A percentile compares a stretch with the other conserved stretches of the same genome.
These are phyloP conservation scores for Pseudocercospora musae DNA, from an alignment of 2,329 filamentous ascomycete genomes.

Conservation along the genomic window DNA sequence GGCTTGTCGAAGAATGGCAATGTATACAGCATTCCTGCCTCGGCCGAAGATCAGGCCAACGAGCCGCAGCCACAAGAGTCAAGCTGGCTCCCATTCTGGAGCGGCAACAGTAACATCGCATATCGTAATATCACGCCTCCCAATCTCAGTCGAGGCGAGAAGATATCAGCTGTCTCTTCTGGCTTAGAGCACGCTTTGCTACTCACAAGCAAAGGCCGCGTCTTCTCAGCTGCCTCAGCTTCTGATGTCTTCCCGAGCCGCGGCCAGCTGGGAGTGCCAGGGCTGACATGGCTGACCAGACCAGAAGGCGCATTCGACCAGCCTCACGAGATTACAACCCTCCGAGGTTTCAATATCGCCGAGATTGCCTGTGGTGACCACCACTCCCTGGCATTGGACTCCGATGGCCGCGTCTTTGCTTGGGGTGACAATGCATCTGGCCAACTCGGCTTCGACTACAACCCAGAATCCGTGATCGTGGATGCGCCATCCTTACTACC, in stretches of 20 bases:
- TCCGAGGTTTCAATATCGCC: constrained; percentile 67
- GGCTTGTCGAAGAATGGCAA: constrained; percentile 70
- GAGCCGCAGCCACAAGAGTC: constrained; percentile 63
- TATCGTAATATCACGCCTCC: constrained; percentile 70
- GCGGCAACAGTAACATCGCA: constrained; percentile 55
- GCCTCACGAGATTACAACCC: constrained; percentile 71
- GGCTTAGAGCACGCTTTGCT: constrained; percentile 85
- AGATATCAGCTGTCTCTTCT: constrained; percentile 67
- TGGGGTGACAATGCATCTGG: constrained; percentile 91
- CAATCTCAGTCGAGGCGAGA: constrained; percentile 66
- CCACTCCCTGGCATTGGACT: constrained; percentile 77
- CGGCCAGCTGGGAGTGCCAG: constrained; percentile 84
- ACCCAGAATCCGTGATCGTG: constrained; percentile 57
- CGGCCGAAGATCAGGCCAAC: constrained; percentile 65
- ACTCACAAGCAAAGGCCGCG: constrained; percentile 76
- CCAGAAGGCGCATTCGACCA: constrained; percentile 76
- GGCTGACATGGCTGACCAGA: constrained; percentile 73
- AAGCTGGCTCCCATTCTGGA: constrained; percentile 75
- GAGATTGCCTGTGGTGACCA: constrained; percentile 81
- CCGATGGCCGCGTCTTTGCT: constrained; percentile 71
- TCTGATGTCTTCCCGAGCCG: constrained; percentile 72
- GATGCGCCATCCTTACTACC: constrained; percentile 70
- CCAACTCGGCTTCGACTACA: constrained; percentile 81
- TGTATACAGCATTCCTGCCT: constrained; percentile 81
- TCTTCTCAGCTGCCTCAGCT: constrained; percentile 85